Percentiles rank a stretch among this genome's conserved stretches.
Conservation (phyloP, 176 grass and related monocot species). For the barley (Hordeum vulgare) region MorexV3_pseudomolecules_assembly NC_058523.1:8470907-8471406, state of each 20-base stretch:
- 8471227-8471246: slow-evolving; percentile 97
- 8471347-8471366: slow-evolving; percentile 66
- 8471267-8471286: slow-evolving; percentile 92
- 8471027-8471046: slow-evolving; percentile 38
- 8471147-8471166: slow-evolving; percentile 24
- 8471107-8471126: slow-evolving; percentile 94
- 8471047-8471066: slow-evolving; percentile 75
- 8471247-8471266: slow-evolving; percentile 90
- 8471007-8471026: background rate
- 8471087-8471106: slow-evolving; percentile 89
- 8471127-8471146: slow-evolving; percentile 80
- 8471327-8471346: slow-evolving; percentile 95
- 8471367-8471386: slow-evolving; percentile 10
- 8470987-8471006: background rate
- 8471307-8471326: slow-evolving; percentile 86
- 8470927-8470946: background rate
- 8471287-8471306: slow-evolving; percentile 92
- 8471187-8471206: background rate
- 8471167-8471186: background rate
- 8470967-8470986: background rate
- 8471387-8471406: background rate
- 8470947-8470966: background rate
- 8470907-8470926: background rate
- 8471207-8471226: slow-evolving; percentile 49
- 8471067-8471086: slow-evolving; percentile 89